Evolutionary conservation across 345 rosid genomes (phyloP), one percentile per base, ranked within the genome.

Genomic region (Tarenaya hassleriana): DNA sequence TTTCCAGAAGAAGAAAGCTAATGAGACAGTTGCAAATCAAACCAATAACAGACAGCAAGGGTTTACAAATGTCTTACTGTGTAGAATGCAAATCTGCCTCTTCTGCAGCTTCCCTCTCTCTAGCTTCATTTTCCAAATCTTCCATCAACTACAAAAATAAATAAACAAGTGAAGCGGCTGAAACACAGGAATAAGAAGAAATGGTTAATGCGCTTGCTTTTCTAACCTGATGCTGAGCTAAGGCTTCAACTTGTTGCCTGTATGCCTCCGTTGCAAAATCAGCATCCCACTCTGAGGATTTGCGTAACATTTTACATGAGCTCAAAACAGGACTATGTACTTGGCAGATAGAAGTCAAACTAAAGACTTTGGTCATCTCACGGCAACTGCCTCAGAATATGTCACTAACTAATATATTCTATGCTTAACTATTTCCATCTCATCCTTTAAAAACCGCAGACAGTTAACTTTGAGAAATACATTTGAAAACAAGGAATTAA

Each of bases 191-290:
- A 19, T 7, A 45, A n/a, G 20, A 31, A 34, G 40, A 51, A 7
- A 59, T 10, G 12, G 16, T 24, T 48, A 2, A 60, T 38, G 57
- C 43, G 62, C 15, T 53, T 39, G 33, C 18, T 38, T 45, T 59
- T 38, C 71, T 74, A 50, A 94, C 99, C 80, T 88, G 99, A 71
- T 94, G 85, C 56, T 86, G 95, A 58, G 97, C 87, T 71, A 94
- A 76, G 42, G 76, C 76, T 71, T 89, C 90, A 67, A 94, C 99
- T 76, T 94, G 85, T 70, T 94, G 95, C 58, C 97, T 72, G 65
- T 94, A 94, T n/a, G 94, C 99, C 83, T 88, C 94, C 4, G 99
- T 94, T 10, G 99, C 99, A 78, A 94, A 80, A 70, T 94, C 99
- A 67, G 99, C 87, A 80, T 94, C 99, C 99, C 99, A 94, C 35